Evolutionary conservation across 2,329 filamentous ascomycete genomes (phyloP).

Genomic region (Akanthomyces muscarius): DNA sequence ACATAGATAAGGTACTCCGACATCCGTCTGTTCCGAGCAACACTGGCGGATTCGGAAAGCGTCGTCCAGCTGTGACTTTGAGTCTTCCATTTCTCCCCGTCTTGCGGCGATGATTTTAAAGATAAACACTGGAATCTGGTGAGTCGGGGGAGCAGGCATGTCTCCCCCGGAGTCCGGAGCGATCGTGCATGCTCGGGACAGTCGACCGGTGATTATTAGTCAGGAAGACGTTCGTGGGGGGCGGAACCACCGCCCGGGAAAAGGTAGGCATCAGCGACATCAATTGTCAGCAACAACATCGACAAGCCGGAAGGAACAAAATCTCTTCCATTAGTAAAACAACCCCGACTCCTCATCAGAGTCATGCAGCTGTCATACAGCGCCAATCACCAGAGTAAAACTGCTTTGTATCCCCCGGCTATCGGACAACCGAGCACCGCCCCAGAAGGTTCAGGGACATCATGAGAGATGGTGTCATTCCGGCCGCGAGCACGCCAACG

Average conservation of each 20-base stretch:
- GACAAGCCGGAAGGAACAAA: too few species aligned
- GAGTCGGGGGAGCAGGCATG: not conserved
- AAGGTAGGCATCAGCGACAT: not conserved
- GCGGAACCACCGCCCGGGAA: too few species aligned
- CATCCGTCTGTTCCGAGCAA: not conserved
- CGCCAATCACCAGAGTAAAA: too few species aligned
- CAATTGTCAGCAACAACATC: not conserved
- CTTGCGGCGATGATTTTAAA: not conserved
- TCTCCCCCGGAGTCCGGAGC: conserved; percentile 1
- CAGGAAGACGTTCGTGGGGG: too few species aligned
- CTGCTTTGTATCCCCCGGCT: not conserved
- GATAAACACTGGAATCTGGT: not conserved
- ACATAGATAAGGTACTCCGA: not conserved
- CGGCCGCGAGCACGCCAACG: conserved; percentile 14
- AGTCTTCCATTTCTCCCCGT: not conserved
- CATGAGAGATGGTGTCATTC: conserved; percentile 14
- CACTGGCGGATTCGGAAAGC: not conserved
- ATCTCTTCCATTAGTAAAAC: not conserved
- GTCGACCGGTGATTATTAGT: too few species aligned
- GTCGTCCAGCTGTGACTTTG: not conserved
- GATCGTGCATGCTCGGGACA: not conserved
- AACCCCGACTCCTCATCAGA: too few species aligned
- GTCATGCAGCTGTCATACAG: not conserved
- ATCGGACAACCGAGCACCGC: conserved; percentile 15
- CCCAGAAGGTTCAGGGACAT: not conserved